Conservation (phyloP, 139 green algal species). For the Eudorina sp. region DNA sequence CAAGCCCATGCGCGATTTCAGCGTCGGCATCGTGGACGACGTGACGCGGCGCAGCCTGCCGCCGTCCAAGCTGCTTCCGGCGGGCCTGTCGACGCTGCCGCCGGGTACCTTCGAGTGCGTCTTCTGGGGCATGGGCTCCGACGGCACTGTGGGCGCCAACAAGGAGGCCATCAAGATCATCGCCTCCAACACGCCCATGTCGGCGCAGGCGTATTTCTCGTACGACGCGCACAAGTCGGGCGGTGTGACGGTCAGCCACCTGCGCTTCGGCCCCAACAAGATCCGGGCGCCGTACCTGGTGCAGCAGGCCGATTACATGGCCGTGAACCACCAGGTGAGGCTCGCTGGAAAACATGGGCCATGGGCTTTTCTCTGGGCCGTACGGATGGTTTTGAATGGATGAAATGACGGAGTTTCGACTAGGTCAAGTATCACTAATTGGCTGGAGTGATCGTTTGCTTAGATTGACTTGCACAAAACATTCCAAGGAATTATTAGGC, state of each 20-base stretch:
- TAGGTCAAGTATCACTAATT: no score
- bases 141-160: constrained; percentile 76
- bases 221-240: constrained; percentile 75
- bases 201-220: constrained; percentile 69
- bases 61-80: constrained; percentile 43
- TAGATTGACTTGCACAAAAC: no score
- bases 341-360: no score
- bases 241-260: constrained; percentile 70
- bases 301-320: constrained; percentile 68
- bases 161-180: constrained; percentile 79
- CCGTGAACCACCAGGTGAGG: constrained; percentile 45
- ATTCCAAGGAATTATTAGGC: no score
- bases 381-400: no score
- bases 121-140: constrained; percentile 74
- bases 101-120: constrained; percentile 68
- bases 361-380: no score
- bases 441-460: no score
- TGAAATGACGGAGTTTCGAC: no score
- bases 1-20: constrained; percentile 55
- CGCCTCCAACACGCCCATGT: constrained; percentile 49
- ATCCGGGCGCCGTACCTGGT: constrained; percentile 67
- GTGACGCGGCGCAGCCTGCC: constrained; percentile 64
- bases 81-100: constrained; percentile 53
- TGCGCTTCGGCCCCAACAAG: constrained; percentile 68
- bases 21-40: constrained; percentile 66